Evolutionary conservation across 2,329 filamentous ascomycete species (phyloP), one percentile per base, ranked within the genome.

Genomic region (Westerdykella ornata): DNA sequence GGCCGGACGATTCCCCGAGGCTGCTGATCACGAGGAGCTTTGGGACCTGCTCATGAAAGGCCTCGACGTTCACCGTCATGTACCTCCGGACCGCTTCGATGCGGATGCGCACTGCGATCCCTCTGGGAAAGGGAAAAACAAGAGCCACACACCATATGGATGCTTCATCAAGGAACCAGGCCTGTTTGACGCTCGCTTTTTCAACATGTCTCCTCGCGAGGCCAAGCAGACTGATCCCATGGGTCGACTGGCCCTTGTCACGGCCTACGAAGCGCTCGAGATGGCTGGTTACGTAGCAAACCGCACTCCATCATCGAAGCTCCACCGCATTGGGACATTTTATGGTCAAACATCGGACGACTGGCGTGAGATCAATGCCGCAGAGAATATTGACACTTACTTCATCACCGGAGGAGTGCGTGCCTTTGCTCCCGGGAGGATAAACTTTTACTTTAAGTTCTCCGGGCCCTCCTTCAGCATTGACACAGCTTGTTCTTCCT

Each of bases 141-240:
- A 84, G 43, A 84, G 79, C 40, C 81, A 85, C 63, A 87, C 84
- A 1, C 82, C 81, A 3, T 87, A 80, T 53, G 85, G 85, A 13
- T 86, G 83, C 68, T 88, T 81, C 68, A 77, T 87, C 50, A 80
- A 87, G 47, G 77, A 88, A 46, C 84, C 85, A 0, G 84, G 84
- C 41, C 72, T 84, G 36, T 90, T 90, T 56, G 85, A 90, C 54
- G 81, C 84, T n/a, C 74, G 82, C 1, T 89, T 90, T 68, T 90
- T 90, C 76, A 88, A 88, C 66, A 88, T 90, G 81, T 88, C 84
- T 28, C 84, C 85, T 5, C 78, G 84, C 52, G 85, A 90, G 66
- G 86, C 86, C 19, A 77, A 80, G 38, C 84, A 88, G 59, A 88
- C 84, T 1, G 85, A 90, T 60, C 86, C 86, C 0, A 87, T 87